phyloP scores from a whole-genome alignment of 148 eudicot genomes.

The Oxyria digyna region DNA sequence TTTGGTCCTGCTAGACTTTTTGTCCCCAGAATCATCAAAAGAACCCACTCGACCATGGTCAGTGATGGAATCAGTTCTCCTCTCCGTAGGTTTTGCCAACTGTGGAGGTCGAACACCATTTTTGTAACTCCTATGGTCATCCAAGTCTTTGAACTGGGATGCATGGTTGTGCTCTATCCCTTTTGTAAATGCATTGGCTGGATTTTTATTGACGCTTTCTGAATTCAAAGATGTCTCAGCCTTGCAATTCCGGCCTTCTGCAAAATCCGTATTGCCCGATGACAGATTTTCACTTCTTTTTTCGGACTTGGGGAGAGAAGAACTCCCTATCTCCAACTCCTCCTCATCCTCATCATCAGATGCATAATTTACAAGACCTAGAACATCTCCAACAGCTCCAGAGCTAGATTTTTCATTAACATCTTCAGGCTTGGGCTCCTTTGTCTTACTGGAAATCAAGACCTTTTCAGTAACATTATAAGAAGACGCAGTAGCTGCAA shows the following conservation, averaged over 20 bases:
- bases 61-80: conserved; percentile 18
- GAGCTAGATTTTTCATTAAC: conserved; percentile 54
- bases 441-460: conserved; percentile 33
- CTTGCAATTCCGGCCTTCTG: conserved; percentile 16
- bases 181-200: conserved; percentile 9
- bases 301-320: conserved; percentile 18
- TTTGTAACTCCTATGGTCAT: conserved; percentile 15
- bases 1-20: background rate
- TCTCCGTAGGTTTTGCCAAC: conserved; percentile 14
- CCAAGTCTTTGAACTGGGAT: background rate
- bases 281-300: conserved; percentile 10
- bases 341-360: conserved; percentile 88
- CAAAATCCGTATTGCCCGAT: conserved; percentile 15
- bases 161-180: background rate
- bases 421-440: conserved; percentile 34
- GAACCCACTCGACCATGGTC: conserved; percentile 15
- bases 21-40: conserved; percentile 22
- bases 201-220: conserved; percentile 13
- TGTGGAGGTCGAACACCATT: conserved; percentile 11
- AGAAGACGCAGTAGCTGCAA: conserved; percentile 32
- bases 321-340: conserved; percentile 29
- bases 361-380: conserved; percentile 84
- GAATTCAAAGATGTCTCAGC: conserved; percentile 27
- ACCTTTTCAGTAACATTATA: conserved; percentile 62
- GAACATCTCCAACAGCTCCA: conserved; percentile 52